Evolutionary conservation across 2,329 filamentous ascomycete genomes (phyloP), one percentile per base, ranked within the genome.

Genomic region (Exophiala aquamarina): DNA sequence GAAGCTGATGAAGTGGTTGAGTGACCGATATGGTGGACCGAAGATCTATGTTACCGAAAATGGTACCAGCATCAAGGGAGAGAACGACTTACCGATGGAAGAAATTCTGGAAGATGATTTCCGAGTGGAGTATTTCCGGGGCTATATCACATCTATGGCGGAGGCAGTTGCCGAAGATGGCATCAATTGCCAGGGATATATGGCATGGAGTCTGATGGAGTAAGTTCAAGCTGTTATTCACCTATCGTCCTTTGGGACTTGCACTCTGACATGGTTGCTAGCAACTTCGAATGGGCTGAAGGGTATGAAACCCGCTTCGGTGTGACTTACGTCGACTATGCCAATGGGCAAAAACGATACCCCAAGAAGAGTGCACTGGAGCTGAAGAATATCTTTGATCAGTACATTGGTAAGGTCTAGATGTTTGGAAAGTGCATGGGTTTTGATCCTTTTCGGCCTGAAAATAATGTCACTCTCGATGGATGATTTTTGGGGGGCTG

Each of bases 241-340:
- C n/a, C n/a, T n/a, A n/a, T n/a, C n/a, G n/a, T n/a, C 47, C 46
- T 14, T 15, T 18, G 5, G 5, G 11, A 42, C 10, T 18, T 32
- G 7, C 28, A 40, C 15, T 7, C 47, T 31, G 32, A 35, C 32
- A 23, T 50, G 43, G 47, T n/a, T n/a, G 6, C 45, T 60, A 81
- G 77, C 69, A 92, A 92, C 73, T 92, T 92, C 61, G 88, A 92
- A 69, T 92, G 87, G 87, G 87, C 89, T n/a, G 89, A 94, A 66
- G 89, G 89, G 9, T 95, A 92, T 63, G 84, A 88, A 71, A 93
- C 88, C 34, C 79, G 89, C 32, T 94, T 94, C 61, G 89, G 89
- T 19, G 87, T 90, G 47, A 88, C 84, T 5, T 93, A 78, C 64
- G 88, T 94, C 42, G 88, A 94, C 69, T 94, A 93, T 66, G 62